phyloP scores from a whole-genome alignment of 306 rosid species.

The Castanospermum australe region DNA sequence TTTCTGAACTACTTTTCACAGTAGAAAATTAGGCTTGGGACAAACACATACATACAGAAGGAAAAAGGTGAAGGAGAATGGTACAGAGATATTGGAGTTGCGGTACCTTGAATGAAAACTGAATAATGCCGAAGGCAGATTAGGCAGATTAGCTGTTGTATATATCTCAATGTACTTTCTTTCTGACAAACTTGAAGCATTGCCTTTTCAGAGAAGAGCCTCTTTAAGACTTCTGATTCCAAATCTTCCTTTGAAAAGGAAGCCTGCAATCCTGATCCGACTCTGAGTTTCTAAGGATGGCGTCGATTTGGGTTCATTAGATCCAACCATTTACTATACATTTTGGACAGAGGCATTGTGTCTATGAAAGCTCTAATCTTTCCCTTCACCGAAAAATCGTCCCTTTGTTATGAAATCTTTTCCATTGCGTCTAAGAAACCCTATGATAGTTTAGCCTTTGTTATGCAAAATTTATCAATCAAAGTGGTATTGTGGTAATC shows the following conservation, averaged over 20 bases:
- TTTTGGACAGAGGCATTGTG: too few species aligned
- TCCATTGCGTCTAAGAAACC: too few species aligned
- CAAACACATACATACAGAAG: neutral
- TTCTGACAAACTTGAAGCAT: conserved; percentile 3
- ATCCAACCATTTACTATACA: too few species aligned
- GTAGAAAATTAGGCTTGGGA: conserved; percentile 2
- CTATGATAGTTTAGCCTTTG: neutral
- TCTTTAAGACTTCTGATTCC: neutral
- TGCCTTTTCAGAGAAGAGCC: neutral
- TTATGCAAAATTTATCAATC: neutral
- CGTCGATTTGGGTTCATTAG: too few species aligned
- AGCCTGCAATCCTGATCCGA: neutral
- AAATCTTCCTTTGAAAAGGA: neutral
- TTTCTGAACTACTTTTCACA: neutral
- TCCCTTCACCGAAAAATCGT: too few species aligned
- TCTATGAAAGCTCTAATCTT: too few species aligned
- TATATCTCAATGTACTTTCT: conserved; percentile 25
- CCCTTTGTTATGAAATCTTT: too few species aligned
- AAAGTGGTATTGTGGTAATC: neutral
- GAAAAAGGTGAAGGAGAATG: conserved; percentile 3
- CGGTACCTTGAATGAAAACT: conserved; percentile 19
- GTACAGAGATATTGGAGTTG: conserved; percentile 22
- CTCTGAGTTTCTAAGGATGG: too few species aligned
- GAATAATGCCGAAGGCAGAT: conserved; percentile 17
- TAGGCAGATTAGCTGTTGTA: neutral